Evolutionary conservation across 495 filamentous ascomycete species (phyloP), one percentile per base, ranked within the genome.

Genomic region (Penicillium roqueforti): DNA sequence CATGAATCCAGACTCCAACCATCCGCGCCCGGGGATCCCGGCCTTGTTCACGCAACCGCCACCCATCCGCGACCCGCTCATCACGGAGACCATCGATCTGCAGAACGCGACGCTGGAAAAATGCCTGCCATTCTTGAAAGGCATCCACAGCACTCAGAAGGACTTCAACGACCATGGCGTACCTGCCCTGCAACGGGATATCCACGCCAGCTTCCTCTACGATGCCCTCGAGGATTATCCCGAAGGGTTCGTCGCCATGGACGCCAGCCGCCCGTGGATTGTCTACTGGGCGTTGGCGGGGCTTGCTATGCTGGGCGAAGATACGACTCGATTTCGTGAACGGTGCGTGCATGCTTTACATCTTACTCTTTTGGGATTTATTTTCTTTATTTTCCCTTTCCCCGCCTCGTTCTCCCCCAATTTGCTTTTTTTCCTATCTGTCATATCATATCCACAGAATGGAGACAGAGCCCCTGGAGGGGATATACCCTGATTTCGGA

Each of bases 231-330:
- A 77, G 36, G 68, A 74, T 16, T 83, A 93, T 51, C 88, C 91
- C 0, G 66, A 76, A 3, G 68, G 70, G 10, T 93, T 86, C 63
- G 81, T 86, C 19, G 72, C 72, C 1, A 77, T 87, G 45, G 93
- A 98, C 74, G 85, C 93, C 14, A 87, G 84, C 60, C 77, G 93
- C 42, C 90, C 93, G 1, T 98, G 93, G 93, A 79, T 96, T 60
- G 71, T 93, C 56, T 97, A 97, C 71, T 98, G 93, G 93, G 85
- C 81, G 38, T 71, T 97, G 28, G 80, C 82, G 9, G 89, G 81
- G 0, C 76, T 97, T 22, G 72, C 77, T 34, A 68, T 89, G 19
- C 75, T 97, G 34, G 90, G 89, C 19, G 81, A 87, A 58, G 89
- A 96, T 65, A 75, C 92, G 16, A 80, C 77, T 29, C 61, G 68